phyloP scores from a whole-genome alignment of 1,139 yeast species.

The Nadsonia commutata region DNA sequence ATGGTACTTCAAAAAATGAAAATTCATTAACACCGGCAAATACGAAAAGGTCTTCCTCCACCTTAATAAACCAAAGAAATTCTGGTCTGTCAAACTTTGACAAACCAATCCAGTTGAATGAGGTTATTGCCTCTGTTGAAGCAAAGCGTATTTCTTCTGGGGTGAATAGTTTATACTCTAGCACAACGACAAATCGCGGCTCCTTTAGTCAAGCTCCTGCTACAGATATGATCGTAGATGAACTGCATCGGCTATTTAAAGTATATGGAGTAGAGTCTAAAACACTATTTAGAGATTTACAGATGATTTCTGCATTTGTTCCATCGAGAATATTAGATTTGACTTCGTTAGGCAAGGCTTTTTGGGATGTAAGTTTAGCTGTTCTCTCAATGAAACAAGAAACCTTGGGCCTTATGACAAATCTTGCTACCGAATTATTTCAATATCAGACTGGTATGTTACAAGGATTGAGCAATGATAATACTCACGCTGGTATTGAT shows the following conservation, averaged over 20 bases:
- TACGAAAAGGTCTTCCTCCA: constrained; percentile 5
- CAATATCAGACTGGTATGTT: constrained; percentile 19
- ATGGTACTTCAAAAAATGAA: constrained; percentile 6
- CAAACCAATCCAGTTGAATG: constrained; percentile 14
- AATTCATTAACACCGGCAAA: constrained; percentile 14
- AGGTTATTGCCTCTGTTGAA: constrained; percentile 17
- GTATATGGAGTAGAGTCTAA: constrained; percentile 17
- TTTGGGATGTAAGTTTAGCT: constrained; percentile 26
- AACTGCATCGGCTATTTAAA: constrained; percentile 16
- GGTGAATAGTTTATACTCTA: constrained; percentile 5
- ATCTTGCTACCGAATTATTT: constrained; percentile 22
- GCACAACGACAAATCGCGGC: constrained; percentile 2
- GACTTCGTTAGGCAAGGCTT: constrained; percentile 23
- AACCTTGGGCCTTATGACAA: constrained; percentile 18
- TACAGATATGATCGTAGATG: constrained; percentile 22
- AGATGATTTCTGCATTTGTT: constrained; percentile 24
- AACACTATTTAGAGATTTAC: constrained; percentile 24
- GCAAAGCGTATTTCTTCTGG: constrained; percentile 17
- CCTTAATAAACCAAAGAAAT: constrained; percentile 1
- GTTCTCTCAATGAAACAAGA: constrained; percentile 23
- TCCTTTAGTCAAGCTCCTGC: constrained; percentile 14
- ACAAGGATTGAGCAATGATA: constrained; percentile 2
- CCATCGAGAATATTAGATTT: constrained; percentile 20
- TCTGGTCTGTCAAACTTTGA: constrained; percentile 9
- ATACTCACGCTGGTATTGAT: not conserved